phyloP scores from a whole-genome alignment of 1,284 basidiomycete genomes.

The Rhodotorula sp. region DNA sequence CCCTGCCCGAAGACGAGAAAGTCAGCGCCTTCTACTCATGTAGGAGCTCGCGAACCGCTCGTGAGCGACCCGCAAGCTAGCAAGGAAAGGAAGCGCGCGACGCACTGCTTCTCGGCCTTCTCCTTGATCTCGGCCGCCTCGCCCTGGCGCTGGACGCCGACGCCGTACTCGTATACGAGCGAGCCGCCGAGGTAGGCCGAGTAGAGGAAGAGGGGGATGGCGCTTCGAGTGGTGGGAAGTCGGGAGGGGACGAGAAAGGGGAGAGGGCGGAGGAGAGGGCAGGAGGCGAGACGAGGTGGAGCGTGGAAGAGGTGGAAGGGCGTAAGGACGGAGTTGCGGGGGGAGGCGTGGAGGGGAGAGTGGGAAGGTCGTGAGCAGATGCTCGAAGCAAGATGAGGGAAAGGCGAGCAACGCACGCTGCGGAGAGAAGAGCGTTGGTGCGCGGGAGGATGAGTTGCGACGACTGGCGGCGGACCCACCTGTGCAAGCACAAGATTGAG shows the following conservation, averaged over 20 bases:
- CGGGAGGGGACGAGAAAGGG: neutral
- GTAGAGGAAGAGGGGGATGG: constrained; percentile 47
- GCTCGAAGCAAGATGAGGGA: neutral
- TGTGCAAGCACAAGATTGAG: neutral
- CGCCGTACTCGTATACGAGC: constrained; percentile 47
- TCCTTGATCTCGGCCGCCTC: constrained; percentile 36
- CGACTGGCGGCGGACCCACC: constrained; percentile 44
- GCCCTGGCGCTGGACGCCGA: constrained; percentile 48
- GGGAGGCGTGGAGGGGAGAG: no score
- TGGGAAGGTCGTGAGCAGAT: neutral
- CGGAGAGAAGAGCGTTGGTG: constrained; percentile 35
- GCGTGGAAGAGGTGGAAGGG: no score
- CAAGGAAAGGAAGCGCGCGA: neutral
- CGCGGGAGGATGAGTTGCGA: constrained; percentile 41
- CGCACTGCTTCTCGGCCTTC: constrained; percentile 11
- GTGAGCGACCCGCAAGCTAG: no score
- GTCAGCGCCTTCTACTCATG: no score
- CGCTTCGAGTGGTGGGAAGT: constrained; percentile 6
- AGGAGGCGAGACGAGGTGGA: neutral
- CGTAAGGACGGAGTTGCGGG: no score
- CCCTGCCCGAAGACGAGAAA: no score
- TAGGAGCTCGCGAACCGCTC: no score
- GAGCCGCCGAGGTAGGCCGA: constrained; percentile 44
- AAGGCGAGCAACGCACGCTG: neutral
- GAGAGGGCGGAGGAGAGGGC: neutral